These are phyloP conservation scores for Tetradesmus obliquus DNA, from an alignment of 139 green algal species.

Conservation along the genomic window DNA sequence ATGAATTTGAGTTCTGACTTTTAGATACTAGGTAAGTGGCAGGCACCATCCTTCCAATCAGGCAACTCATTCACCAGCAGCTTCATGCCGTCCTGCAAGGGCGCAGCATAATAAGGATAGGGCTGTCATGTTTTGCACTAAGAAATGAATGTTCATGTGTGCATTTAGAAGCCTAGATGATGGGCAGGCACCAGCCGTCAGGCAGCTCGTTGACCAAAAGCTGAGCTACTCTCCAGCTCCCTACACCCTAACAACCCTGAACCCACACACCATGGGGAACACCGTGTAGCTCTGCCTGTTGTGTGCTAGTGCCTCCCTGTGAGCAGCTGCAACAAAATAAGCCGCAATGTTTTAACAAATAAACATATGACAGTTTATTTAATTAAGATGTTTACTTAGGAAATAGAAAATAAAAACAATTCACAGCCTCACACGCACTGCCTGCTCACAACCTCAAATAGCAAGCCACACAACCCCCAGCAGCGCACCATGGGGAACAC, in stretches of 20 bases:
- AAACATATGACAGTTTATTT: too few relatives aligned
- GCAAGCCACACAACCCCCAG: neutral
- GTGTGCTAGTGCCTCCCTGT: neutral
- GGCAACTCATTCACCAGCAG: neutral
- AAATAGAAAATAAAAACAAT: too few relatives aligned
- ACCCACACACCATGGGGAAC: conserved; percentile 26
- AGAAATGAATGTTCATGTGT: too few relatives aligned
- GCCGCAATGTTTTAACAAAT: too few relatives aligned
- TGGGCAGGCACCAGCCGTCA: neutral
- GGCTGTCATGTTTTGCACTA: too few relatives aligned
- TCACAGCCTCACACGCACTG: neutral
- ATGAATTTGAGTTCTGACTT: too few relatives aligned
- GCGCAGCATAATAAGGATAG: too few relatives aligned
- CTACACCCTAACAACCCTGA: too few relatives aligned
- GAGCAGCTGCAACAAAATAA: neutral
- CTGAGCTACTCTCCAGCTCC: too few relatives aligned
- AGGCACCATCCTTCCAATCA: neutral
- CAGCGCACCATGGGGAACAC: conserved; percentile 37
- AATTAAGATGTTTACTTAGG: too few relatives aligned
- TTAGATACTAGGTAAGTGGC: neutral
- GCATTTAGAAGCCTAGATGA: too few relatives aligned
- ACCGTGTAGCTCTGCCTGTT: conserved; percentile 29
- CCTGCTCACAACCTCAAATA: too few relatives aligned
- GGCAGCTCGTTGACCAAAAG: neutral
- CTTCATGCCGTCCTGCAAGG: neutral